A percentile compares a stretch with the other conserved stretches of the same genome.
Conservation (phyloP, 495 filamentous ascomycete species). For the Copromyces sp. region DNA sequence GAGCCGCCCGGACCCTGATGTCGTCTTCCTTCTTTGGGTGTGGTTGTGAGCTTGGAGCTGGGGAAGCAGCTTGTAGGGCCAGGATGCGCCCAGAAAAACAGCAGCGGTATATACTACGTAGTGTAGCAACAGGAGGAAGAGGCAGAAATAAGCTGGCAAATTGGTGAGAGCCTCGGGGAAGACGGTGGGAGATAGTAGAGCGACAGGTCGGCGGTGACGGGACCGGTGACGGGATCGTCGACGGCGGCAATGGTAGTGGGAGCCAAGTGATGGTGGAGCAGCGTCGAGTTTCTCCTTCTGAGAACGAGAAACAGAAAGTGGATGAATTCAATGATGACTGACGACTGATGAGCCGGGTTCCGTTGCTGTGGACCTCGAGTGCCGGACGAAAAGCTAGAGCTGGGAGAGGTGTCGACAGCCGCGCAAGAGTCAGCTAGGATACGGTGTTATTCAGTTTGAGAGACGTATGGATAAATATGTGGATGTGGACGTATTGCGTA, state of each 20-base stretch:
- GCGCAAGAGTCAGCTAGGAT: neutral
- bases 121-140: neutral
- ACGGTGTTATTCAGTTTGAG: neutral
- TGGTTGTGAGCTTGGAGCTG: neutral
- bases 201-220: neutral
- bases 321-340: neutral
- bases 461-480: neutral
- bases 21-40: neutral
- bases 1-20: neutral
- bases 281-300: neutral
- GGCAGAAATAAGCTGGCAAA: neutral
- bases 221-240: neutral
- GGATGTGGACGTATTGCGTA: neutral
- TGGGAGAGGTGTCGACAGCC: neutral
- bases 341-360: neutral
- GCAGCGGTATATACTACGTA: neutral
- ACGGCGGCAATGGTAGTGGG: neutral
- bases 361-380: neutral
- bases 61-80: neutral
- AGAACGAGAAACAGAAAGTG: neutral
- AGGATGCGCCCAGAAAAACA: neutral
- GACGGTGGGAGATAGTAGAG: neutral
- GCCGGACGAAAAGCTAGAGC: neutral
- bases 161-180: neutral
- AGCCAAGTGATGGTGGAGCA: neutral